Conservation (phyloP, 345 rosid genomes). For the Anacardium occidentale region DNA sequence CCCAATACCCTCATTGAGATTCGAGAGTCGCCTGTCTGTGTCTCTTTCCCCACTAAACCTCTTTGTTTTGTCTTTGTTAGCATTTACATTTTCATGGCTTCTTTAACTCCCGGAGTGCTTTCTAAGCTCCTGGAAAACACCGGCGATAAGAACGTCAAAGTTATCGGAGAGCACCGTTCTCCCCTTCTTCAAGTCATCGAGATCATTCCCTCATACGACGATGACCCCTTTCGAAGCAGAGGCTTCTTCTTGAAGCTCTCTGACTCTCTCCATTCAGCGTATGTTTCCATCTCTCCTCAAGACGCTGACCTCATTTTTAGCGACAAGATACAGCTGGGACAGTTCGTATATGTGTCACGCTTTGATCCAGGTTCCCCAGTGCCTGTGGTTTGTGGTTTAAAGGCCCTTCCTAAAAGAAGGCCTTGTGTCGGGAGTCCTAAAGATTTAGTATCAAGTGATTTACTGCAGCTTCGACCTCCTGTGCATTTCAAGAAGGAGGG, state of each 20-base stretch:
- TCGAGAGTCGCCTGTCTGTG: slow-evolving; percentile 15
- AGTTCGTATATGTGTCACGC: slow-evolving; percentile 45
- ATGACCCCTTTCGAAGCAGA: slow-evolving; percentile 45
- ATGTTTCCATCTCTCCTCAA: slow-evolving; percentile 39
- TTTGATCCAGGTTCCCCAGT: slow-evolving; percentile 44
- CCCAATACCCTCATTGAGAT: slow-evolving; percentile 31
- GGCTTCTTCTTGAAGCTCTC: slow-evolving; percentile 56
- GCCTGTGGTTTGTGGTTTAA: slow-evolving; percentile 47
- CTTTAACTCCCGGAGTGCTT: slow-evolving; percentile 50
- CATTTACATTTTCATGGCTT: slow-evolving; percentile 31
- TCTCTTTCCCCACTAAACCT: neutral
- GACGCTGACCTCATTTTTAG: slow-evolving; percentile 44
- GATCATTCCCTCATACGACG: slow-evolving; percentile 47
- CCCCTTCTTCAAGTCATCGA: slow-evolving; percentile 54
- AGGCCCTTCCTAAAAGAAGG: slow-evolving; percentile 41
- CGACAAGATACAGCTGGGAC: slow-evolving; percentile 50
- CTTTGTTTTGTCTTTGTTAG: too few species aligned
- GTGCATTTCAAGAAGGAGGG: neutral
- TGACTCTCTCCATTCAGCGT: slow-evolving; percentile 52
- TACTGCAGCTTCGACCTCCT: slow-evolving; percentile 10
- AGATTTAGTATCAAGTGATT: slow-evolving; percentile 42
- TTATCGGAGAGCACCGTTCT: slow-evolving; percentile 38
- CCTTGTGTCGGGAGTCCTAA: slow-evolving; percentile 48
- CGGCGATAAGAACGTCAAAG: slow-evolving; percentile 25
- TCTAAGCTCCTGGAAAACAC: slow-evolving; percentile 42